Evolutionary conservation across 2,329 filamentous ascomycete species (phyloP), one percentile per base, ranked within the genome.

Genomic region (Neofusicoccum sp.): DNA sequence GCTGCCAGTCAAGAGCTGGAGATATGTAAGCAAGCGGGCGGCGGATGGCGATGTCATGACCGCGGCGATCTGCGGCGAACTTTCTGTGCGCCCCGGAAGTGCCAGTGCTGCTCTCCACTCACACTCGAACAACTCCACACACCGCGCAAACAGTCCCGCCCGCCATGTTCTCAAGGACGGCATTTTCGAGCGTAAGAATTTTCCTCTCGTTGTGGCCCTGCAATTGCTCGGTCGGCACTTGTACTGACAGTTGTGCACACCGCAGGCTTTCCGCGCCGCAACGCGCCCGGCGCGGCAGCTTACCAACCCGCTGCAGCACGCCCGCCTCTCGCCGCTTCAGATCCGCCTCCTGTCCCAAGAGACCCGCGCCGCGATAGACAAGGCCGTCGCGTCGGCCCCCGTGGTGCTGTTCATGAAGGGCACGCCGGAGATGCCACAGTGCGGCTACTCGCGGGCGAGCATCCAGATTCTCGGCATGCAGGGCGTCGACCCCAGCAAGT

Each of bases 371-470:
- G 92, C 93, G 28, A 99, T 99, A 70, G 91, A 97, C 76, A 91
- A 92, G 75, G 93, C 93, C 33, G 88, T 99, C 14, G 82, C 80
- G 26, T 93, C 92, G 0, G 89, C 93, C 0, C 93, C 93, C 2
- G 93, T 99, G 0, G 95, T 99, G 1, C 83, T 99, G 61, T 99
- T 99, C 82, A 99, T 99, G 95, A 99, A 99, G 82, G 95, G 95
- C 62, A 98, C 95, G 1, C 95, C 95, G 62, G 93, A 97, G 79
- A 91, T 86, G 63, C 95, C 95, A 20, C 93, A 97, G 77, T 99
- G 95, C 78, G 95, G 95, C 47, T 99, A 97, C 82, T 98, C 93
- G 62, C 86, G 93, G 69, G 93, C 93, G 59, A 91, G 86, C 73
- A 96, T 99, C 74, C 93, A 98, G 82, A 93, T 99, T 70, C 82